Base-by-base conservation (phyloP, 768 basidiomycete species). In the Pleurotus pulmonarius region DNA sequence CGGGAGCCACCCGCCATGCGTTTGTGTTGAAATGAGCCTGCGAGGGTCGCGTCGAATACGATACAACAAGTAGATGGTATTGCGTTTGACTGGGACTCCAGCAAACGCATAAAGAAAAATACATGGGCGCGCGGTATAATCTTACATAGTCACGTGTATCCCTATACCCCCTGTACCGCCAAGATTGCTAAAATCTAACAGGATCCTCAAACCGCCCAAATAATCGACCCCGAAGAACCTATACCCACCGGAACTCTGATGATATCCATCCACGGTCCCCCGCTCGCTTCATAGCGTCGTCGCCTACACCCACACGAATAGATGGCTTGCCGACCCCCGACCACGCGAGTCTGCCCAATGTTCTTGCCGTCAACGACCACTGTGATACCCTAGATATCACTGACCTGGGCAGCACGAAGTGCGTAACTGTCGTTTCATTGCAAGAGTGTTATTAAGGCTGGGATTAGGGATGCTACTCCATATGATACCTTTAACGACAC, bases 251-350 rank as follows among this genome's bases (percentile, higher is more conserved):
- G 9, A 53, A 39, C 13, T 57, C 56, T 38, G 43, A 45, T 38
- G 56, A 57, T 15, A 39, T 38, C 11, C 48, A 26, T 13, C 15
- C 13, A n/a, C 56, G 25, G 6, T 62, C 61, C 1, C 66, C 65
- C 41, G 68, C 68, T 7, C 63, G 66, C 25, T 70, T 72, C 55
- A 60, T 69, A 56, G 29, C 62, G 56, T 40, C 43, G 49, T 37
- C 41, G 15, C 18, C 57, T 22, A 37, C 51, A 16, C 38, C 25
- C 25, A 34, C 3, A 0, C 9, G 51, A 46, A 38, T 20, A 44
- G n/a, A n/a, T 44, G 41, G 41, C 20, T 44, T 44, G 20, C 41
- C 41, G 7, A n/a, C 20, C 4, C 41, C n/a, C 2, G 20, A 22
- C 20, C 20, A 44, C 15, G 41, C n/a, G 41, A 44, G 20, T 16